Evolutionary conservation across 2,329 filamentous ascomycete genomes (phyloP), one percentile per base, ranked within the genome.

Genomic region (Aspergillus pseudotamarii): DNA sequence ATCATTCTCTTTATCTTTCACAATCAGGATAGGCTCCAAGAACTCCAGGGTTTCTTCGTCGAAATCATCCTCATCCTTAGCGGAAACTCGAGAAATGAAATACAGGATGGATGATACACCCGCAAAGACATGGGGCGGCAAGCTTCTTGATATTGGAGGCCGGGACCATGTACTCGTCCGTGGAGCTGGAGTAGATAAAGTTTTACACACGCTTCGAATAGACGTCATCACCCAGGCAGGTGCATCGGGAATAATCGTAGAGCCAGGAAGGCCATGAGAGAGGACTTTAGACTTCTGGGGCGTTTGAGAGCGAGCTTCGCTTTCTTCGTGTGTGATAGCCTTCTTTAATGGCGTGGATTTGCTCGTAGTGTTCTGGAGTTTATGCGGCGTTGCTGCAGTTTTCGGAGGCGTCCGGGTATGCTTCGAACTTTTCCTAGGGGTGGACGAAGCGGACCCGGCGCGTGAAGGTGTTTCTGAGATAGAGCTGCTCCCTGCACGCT

Each of bases 41-140:
- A 80, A 78, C 26, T 76, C 74, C 12, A 71, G 61, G 38, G 66
- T 67, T 16, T 76, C 75, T 26, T 76, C 72, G 32, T 76, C 76
- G 1, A 88, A 71, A 1, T 82, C 77, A 6, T 76, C 76, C 85
- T 84, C 55, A 78, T 79, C 68, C 81, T 84, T 65, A 82, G 81
- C 62, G 76, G 78, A 57, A 77, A 78, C 54, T 79, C 76, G 68
- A 16, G 72, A 71, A 14, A 78, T 70, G 38, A 79, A 68, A 43
- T 86, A 88, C 53, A 85, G 70, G 78, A 81, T 90, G 3, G 81
- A 84, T 30, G 81, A 89, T 58, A 93, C 84, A 1, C 91, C 93
- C 0, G 91, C 89, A 56, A 92, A 86, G 0, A 96, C 85, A 59
- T 93, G 91, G 0, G 91, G 90, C 0, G 87, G 87, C 3, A 93